Base-by-base conservation (phyloP, 208 protist species). In the Acanthamoeba healyi region DNA sequence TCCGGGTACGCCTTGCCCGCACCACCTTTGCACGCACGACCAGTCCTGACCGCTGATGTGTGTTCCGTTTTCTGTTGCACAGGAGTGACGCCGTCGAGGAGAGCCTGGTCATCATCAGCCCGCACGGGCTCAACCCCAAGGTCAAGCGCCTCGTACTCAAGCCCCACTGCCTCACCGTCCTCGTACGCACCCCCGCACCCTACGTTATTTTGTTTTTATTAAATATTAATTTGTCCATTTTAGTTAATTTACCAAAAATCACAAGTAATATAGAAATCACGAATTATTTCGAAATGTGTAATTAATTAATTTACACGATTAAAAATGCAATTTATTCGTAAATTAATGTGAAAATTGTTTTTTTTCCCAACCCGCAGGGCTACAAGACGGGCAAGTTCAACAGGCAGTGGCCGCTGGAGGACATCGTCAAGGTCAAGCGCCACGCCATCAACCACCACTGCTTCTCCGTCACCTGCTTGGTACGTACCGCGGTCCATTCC, bases 111-210 rank as follows among this genome's bases (percentile, higher is more conserved):
- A 86, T 86, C 12, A 86, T 86, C 24, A 36, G 46, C 46, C 77
- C 77, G 44, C 77, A 86, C 44, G 77, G 77, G 15, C 44, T 86
- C 44, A 86, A 86, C 77, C 77, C 77, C 77, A 86, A 86, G 42
- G 77, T 86, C 14, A 86, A 86, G 77, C 77, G 77, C 9, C 44
- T 86, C 2, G 77, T 86, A 22, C 77, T 86, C 77, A 86, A 86
- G 44, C 7, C 44, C n/a, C 17, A 86, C 44, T 61, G 46, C 46
- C 77, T 86, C 44, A 58, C 77, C 5, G 14, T 86, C 7, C 77
- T 86, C n/a, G 77, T 86, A 58, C 26, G 77, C 0, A 4, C 77
- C 19, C n/a, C 34, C 10, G 6, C 17, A 0, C 17, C 58, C 63
- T 17, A n/a, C 15, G n/a, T 65, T 65, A 22, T 72, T 26, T 77